A percentile compares a stretch with the other conserved stretches of the same genome.
Evolutionary conservation across 257 asterid genomes (phyloP).

Genomic region (Cynanchum wilfordii): DNA sequence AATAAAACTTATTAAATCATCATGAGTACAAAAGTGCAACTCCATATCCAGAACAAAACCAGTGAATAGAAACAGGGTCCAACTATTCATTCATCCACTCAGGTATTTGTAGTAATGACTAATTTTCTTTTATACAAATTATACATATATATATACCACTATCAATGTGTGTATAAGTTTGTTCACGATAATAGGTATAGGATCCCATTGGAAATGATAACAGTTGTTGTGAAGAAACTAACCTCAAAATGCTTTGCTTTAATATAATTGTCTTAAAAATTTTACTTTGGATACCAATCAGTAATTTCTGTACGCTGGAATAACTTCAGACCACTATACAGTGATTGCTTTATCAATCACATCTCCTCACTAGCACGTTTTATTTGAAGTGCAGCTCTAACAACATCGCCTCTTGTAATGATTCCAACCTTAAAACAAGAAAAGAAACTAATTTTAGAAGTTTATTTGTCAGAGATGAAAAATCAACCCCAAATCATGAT

Average conservation of each 20-base stretch:
- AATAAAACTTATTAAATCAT: no score
- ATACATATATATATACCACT: not conserved
- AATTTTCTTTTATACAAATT: not conserved
- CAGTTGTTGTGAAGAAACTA: not conserved
- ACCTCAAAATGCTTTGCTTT: not conserved
- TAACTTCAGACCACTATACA: not conserved
- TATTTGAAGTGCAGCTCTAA: constrained; percentile 84
- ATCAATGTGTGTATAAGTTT: not conserved
- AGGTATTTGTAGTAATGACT: not conserved
- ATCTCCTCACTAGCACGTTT: constrained; percentile 40
- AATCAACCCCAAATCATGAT: not conserved
- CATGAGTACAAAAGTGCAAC: not conserved
- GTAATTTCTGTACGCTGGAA: not conserved
- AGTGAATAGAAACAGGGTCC: not conserved
- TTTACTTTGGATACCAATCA: not conserved
- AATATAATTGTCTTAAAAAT: not conserved
- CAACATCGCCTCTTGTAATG: constrained; percentile 83
- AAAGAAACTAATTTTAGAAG: constrained; percentile 8
- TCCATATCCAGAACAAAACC: not conserved
- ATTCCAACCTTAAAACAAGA: constrained; percentile 59
- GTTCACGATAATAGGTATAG: not conserved
- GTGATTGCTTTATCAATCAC: not conserved
- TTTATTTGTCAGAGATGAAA: constrained; percentile 3
- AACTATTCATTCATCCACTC: not conserved
- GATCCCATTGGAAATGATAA: not conserved